Evolutionary conservation across 257 asterid genomes (phyloP), one percentile per base, ranked within the genome.

Genomic region (Cynanchum wilfordii): DNA sequence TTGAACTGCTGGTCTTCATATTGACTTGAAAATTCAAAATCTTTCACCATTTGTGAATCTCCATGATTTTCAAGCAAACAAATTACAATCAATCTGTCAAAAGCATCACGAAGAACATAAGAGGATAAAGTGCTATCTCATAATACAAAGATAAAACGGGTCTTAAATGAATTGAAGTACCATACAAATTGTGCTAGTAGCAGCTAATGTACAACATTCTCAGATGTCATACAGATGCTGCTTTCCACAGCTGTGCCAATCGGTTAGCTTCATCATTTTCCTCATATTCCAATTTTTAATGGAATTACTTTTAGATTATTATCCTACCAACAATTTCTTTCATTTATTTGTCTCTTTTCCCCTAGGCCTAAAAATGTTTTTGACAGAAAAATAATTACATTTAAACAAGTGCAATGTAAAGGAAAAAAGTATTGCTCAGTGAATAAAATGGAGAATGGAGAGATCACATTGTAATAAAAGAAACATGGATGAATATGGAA

Each of bases 11-110:
- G 90, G 76, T 75, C 83, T 82, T 84, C 87, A 81, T 74, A 71
- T 66, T 69, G 80, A 79, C 69, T 72, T 77, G 73, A 71, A 77
- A 70, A 81, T 71, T 75, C 65, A 76, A 89, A 80, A 79, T 90
- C 97, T 81, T 82, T 80, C 58, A 81, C 77, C 76, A 89, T 79
- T 72, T 77, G 86, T 73, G 78, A 71, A 51, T 84, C 84, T 73
- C 91, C 81, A 73, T 87, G 87, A 79, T 85, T 86, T 82, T 95
- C 96, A 72, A 92, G 85, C 83, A 95, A 86, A 84, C 94, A 87
- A 67, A 87, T 84, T 62, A 85, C 84, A 76, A 95, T 88, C 69
- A 95, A 84, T 79, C 99, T 94, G 86, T 80, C 68, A 60, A 72
- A 57, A 78, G 65, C 64, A 66, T 73, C 45, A 58, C 47, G 77